Evolutionary conservation across 2,329 filamentous ascomycete genomes (phyloP).

Genomic region (Stenocarpella maydis): DNA sequence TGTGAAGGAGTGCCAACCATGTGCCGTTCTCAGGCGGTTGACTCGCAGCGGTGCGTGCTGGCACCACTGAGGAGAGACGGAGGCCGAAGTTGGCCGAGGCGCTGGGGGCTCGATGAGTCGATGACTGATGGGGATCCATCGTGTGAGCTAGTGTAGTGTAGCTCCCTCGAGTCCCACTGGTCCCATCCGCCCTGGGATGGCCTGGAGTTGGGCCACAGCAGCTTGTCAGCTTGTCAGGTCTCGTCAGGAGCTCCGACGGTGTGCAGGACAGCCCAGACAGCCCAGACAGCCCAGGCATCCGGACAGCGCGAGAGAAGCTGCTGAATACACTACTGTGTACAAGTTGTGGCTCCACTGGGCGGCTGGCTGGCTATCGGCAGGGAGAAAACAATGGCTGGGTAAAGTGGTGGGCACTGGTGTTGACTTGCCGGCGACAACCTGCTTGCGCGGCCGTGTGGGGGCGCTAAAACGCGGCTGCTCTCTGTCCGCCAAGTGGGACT

Average conservation of each 20-base stretch:
- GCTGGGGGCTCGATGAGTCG: no score
- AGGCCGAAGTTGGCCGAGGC: background rate
- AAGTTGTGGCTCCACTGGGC: background rate
- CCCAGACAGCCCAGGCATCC: background rate
- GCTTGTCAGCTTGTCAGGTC: background rate
- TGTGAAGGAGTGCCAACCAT: background rate
- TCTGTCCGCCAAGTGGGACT: background rate
- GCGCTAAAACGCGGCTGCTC: background rate
- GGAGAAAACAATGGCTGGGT: background rate
- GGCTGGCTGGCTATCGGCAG: conserved; percentile 5
- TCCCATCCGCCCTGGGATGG: no score
- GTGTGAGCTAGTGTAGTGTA: background rate
- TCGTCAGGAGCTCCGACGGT: background rate
- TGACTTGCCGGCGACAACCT: background rate
- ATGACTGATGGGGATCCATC: background rate
- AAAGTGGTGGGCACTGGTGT: background rate
- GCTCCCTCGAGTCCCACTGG: background rate
- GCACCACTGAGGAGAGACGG: background rate
- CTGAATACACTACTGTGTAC: no score
- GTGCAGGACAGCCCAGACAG: no score
- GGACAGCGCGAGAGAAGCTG: background rate
- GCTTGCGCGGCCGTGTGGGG: background rate
- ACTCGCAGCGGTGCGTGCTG: background rate
- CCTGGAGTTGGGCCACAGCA: no score
- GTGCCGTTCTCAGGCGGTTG: background rate